Evolutionary conservation across 1,284 basidiomycete genomes (phyloP), one percentile per base, ranked within the genome.

Genomic region (Mycena sp.): DNA sequence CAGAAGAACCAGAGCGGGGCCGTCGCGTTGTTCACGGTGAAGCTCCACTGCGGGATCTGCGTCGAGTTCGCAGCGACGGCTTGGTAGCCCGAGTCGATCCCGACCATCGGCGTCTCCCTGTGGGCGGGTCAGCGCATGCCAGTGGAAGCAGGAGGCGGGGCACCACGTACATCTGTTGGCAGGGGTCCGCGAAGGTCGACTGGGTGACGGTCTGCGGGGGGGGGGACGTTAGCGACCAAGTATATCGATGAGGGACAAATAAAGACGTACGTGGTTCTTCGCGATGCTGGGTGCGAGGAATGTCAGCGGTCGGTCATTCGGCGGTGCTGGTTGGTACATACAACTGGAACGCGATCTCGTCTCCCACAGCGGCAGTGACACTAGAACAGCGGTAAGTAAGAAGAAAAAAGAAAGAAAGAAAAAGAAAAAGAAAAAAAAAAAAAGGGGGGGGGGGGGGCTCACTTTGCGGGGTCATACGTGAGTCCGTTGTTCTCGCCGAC

Each of bases 261-360:
- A 40, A 17, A 44, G 40, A 64, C 78, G 63, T 72, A 81, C 80
- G 67, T 81, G 80, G 68, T 79, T 81, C 70, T 77, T 76, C 9
- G 77, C 65, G 9, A 75, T 55, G 71, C 80, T 80, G 64, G 14
- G 28, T 6, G 23, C 21, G 30, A 6, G 32, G n/a, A 30, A 51
- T 3, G 43, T 26, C 37, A 37, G 40, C 28, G 19, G n/a, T n/a
- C n/a, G 23, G 37, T 29, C 11, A n/a, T n/a, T n/a, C n/a, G n/a
- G 44, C n/a, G 48, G 26, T 30, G 32, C 23, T 32, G 19, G n/a
- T 28, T 38, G 49, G 11, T 9, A 21, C 32, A 45, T 23, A 83
- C 82, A 85, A 86, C 68, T 78, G 75, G 78, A 89, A 89, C 29
- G 77, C 63, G 68, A 90, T 73, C 19, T 74, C 80, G 72, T 90